Evolutionary conservation across 1,139 yeast genomes (phyloP).

Genomic region (Suhomyces coccinellae): DNA sequence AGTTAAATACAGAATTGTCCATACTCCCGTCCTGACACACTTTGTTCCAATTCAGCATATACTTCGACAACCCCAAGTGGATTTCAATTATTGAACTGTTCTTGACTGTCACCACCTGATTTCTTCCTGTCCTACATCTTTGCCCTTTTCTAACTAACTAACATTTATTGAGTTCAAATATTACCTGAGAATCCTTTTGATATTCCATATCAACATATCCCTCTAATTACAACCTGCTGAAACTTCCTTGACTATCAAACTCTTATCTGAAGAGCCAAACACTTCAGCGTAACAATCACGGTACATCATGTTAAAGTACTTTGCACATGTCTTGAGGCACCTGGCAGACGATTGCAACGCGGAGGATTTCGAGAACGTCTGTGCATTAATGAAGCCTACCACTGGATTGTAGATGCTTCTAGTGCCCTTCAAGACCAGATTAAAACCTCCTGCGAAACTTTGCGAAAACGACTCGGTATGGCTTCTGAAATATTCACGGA

Average conservation of each 20-base stretch:
- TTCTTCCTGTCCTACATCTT: neutral
- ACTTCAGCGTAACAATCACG: neutral
- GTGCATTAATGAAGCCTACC: neutral
- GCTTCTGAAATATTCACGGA: too few relatives aligned
- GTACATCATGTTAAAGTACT: conserved; percentile 6
- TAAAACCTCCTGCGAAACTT: too few relatives aligned
- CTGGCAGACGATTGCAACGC: neutral
- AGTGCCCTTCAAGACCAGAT: too few relatives aligned
- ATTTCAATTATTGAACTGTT: too few relatives aligned
- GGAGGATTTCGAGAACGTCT: neutral
- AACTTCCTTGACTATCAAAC: neutral
- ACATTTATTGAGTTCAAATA: neutral
- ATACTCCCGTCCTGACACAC: too few relatives aligned
- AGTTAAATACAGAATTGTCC: too few relatives aligned
- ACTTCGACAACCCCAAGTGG: too few relatives aligned
- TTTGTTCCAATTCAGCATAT: too few relatives aligned
- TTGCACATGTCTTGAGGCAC: conserved; percentile 3
- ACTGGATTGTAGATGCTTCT: too few relatives aligned
- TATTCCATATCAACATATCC: neutral
- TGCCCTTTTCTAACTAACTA: neutral
- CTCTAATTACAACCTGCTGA: conserved; percentile 4
- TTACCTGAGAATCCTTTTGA: neutral
- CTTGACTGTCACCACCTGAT: too few relatives aligned
- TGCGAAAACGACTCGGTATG: too few relatives aligned
- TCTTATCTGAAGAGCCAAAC: neutral